Base-by-base conservation (phyloP, 2,329 filamentous ascomycete genomes). In the Beauveria varroae region DNA sequence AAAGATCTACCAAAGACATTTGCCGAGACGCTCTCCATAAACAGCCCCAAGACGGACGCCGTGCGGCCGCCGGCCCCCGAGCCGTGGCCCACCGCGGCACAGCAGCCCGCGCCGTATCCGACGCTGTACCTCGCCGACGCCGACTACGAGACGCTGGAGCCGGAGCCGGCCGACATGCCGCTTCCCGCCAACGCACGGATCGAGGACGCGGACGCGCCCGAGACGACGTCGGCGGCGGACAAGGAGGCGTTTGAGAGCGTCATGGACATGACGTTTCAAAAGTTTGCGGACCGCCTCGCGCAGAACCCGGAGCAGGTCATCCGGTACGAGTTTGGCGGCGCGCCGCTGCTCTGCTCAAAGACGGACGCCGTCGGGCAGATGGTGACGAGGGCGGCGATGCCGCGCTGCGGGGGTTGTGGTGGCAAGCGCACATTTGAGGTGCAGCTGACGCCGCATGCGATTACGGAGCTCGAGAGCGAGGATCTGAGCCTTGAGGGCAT, bases 391-490 rank as follows among this genome's bases (percentile, higher is more conserved):
- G 67, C 70, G 22, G 78, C 82, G 2, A 85, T 97, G 30, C 92
- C 93, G 1, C 78, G 86, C 10, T 99, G 95, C 72, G 76, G 75
- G 30, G 88, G 85, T 68, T 99, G 95, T 74, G 88, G 89, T 9
- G 83, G 81, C 0, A 79, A 82, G 55, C 85, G 93, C 64, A 85
- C 89, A 16, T 98, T 98, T 72, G 95, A 99, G 79, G 80, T 96
- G 62, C 95, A 99, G 79, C 78, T 99, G 65, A 93, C 89, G 66
- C 95, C 95, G 46, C 89, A 96, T 71, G 88, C 92, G 3, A 99
- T 99, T 68, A 85, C 86, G 34, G 89, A 96, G 78, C 78, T 98
- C 59, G 95, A 98, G 78, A 86, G 83, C 2, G 89, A 93, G 47
- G 86, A 88, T 61, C 73, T 86, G 67, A 84, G 83, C 44, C 69